Conservation (phyloP, 306 rosid species). For the Quercus bicolor region DNA sequence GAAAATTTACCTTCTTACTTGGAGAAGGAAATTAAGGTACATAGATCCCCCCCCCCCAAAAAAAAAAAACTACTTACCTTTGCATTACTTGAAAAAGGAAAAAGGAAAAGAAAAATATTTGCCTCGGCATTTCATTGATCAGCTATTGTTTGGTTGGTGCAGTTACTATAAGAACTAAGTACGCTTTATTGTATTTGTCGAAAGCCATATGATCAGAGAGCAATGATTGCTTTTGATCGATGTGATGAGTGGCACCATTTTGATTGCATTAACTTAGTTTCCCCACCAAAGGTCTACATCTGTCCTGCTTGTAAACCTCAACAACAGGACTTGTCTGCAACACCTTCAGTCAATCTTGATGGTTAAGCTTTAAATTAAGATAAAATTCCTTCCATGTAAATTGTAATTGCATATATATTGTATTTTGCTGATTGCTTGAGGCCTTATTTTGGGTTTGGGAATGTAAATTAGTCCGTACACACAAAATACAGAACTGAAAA, state of each 20-base stretch:
- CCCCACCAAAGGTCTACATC: constrained; percentile 53
- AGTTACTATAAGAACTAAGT: constrained; percentile 73
- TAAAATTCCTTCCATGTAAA: not conserved
- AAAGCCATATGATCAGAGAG: constrained; percentile 65
- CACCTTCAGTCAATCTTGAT: constrained; percentile 34
- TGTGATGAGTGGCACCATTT: constrained; percentile 95
- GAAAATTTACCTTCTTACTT: constrained; percentile 70
- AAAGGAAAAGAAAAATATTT: not conserved
- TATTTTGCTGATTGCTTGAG: not conserved
- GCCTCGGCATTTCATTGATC: constrained; percentile 6
- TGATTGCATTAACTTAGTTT: constrained; percentile 68
- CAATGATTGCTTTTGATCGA: constrained; percentile 82
- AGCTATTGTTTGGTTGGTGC: constrained; percentile 32
- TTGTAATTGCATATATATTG: not conserved
- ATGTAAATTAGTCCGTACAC: not conserved
- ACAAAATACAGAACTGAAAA: not conserved
- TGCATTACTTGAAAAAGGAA: no score
- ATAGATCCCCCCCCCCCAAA: not conserved
- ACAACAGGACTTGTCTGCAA: constrained; percentile 28
- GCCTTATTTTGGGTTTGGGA: not conserved
- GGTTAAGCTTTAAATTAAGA: constrained; percentile 38
- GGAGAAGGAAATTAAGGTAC: constrained; percentile 73
- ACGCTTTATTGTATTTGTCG: constrained; percentile 92
- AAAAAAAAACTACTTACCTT: not conserved
- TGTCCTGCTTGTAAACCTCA: constrained; percentile 85